Evolutionary conservation across 306 rosid genomes (phyloP), one percentile per base, ranked within the genome.

Genomic region (Prunus mongolica): DNA sequence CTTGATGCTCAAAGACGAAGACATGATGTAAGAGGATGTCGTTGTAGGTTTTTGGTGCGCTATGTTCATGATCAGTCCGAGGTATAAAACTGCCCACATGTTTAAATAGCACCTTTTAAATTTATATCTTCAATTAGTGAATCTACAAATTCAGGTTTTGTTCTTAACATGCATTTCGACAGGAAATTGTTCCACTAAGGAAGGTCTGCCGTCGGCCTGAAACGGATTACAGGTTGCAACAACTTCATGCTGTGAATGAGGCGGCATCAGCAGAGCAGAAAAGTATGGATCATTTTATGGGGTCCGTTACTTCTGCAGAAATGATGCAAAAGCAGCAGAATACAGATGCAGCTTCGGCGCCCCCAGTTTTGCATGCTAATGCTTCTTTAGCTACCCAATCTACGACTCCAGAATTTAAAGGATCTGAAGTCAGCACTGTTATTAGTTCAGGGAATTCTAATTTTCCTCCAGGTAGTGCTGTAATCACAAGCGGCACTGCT

Each of bases 11-110:
- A 96, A 85, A 89, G 99, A 73, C 88, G 99, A 60, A 87, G 99
- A 73, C 99, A 96, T 80, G 99, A 96, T 85, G 96, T 96, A 63
- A 85, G 99, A 84, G 99, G 99, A 41, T 96, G 99, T 77, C 98
- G 99, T n/a, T 96, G 99, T 89, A 89, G 99, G 86, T 96, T 96
- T 89, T 79, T 96, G 81, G 99, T 96, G 76, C 98, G 98, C 45
- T 96, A 96, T 75, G 97, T 82, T 83, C 99, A 96, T 58, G 99
- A 96, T 85, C 97, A 88, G 69, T 91, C 98, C 6, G 99, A 96
- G 99, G 99, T 96, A 90, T 67, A 5, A 13, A 16, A 16, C 76
- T 57, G 13, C 18, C 22, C 18, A 19, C 41, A 18, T 45, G 28
- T 10, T 60, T 73, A 2, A 15, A 32, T 20, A 22, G 24, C 3